Evolutionary conservation across 306 rosid species (phyloP), one percentile per base, ranked within the genome.

Genomic region (Albizia julibrissin): DNA sequence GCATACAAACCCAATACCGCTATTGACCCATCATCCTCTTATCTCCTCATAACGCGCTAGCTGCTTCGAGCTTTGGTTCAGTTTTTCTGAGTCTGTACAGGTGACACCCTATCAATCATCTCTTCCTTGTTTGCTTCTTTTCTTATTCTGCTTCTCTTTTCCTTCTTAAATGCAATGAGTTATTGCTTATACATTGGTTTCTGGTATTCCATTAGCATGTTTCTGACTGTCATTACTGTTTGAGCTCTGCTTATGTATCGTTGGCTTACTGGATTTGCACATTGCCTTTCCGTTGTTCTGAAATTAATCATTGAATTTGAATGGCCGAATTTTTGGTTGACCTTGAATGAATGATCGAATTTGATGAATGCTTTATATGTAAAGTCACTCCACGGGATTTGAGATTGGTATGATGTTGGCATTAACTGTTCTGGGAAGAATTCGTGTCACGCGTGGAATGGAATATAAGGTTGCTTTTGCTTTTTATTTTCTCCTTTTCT

Each of bases 81-180:
- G 69, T 83, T 85, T 83, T 84, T 81, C 80, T 39, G 80, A 43
- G 31, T 58, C 80, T 71, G 78, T 85, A 42, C 84, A 81, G 92
- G 95, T 50, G 58, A 81, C 76, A 47, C 22, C 72, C 69, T 58
- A 29, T 83, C 80, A 18, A 78, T 75, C 84, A 65, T 81, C 44
- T 71, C 67, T n/a, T 9, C 22, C 80, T n/a, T 21, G 76, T 69
- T 72, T 31, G 69, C 40, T 31, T 10, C 74, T 39, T 69, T 2
- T 6, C 33, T 83, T n/a, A 6, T 49, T 61, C 74, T 58, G 24
- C 0, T 43, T 80, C 4, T 24, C 11, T 46, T 64, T 68, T 19
- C 61, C 74, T 46, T 40, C 31, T 69, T n/a, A 4, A 10, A 40
- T 69, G 74, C 72, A 43, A 54, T 52, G 56, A 75, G 75, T 69